A percentile compares a stretch with the other conserved stretches of the same genome.
Conservation (phyloP, 2,329 filamentous ascomycete species). For the Moelleriella libera region DNA sequence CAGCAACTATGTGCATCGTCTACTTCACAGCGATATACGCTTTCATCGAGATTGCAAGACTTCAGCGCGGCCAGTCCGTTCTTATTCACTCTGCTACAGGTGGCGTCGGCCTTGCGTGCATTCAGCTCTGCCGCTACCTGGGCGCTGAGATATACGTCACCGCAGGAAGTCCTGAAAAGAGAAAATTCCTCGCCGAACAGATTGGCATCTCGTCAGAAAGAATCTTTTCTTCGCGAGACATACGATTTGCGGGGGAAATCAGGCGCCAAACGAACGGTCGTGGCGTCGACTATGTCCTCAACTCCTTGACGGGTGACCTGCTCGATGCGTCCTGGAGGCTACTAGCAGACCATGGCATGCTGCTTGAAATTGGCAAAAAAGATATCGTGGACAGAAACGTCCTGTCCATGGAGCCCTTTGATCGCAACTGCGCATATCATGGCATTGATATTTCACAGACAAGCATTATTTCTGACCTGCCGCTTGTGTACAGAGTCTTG, state of each 20-base stretch:
- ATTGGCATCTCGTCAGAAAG: conserved; percentile 8
- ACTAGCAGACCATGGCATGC: conserved; percentile 14
- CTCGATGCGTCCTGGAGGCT: conserved; percentile 12
- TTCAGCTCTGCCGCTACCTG: conserved; percentile 10
- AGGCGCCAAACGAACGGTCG: not conserved
- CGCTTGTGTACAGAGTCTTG: not conserved
- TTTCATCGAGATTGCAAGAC: conserved; percentile 13
- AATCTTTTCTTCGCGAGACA: conserved; percentile 4
- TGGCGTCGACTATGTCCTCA: conserved; percentile 5
- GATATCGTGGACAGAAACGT: conserved; percentile 14
- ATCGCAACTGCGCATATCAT: not conserved
- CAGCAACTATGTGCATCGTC: conserved; percentile 1
- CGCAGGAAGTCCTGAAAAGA: conserved; percentile 12
- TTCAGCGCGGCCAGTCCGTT: conserved; percentile 7
- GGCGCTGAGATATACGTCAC: conserved; percentile 14
- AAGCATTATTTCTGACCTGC: not conserved
- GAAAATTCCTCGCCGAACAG: conserved; percentile 9
- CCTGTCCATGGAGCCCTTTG: conserved; percentile 13
- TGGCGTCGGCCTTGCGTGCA: conserved; percentile 14
- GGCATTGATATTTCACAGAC: conserved; percentile 2
- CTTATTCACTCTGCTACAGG: conserved; percentile 17
- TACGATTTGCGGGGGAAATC: not conserved
- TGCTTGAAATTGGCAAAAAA: conserved; percentile 16
- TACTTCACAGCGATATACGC: conserved; percentile 20
- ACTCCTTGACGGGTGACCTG: conserved; percentile 1